phyloP scores from a whole-genome alignment of 192 early-diverging fungal species.

The Globomyces pollinis-pini region DNA sequence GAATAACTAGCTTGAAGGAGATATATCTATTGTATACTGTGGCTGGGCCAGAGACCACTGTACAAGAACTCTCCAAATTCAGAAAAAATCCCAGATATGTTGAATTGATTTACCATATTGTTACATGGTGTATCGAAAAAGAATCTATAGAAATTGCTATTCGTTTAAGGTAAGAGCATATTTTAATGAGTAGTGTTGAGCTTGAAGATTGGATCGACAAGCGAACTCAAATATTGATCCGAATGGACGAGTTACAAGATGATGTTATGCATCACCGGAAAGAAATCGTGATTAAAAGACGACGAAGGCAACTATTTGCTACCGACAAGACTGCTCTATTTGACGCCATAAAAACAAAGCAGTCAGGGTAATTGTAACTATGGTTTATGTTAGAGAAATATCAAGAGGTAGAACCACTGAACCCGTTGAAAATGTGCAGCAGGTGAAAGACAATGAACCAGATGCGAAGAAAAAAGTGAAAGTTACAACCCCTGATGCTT shows the following conservation, averaged over 20 bases:
- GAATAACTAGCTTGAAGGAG: slow-evolving; percentile 22
- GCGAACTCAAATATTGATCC: slow-evolving; percentile 22
- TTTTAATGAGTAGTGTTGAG: too few relatives aligned
- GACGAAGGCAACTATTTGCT: slow-evolving; percentile 1
- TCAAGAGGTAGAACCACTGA: not conserved
- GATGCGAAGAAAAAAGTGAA: not conserved
- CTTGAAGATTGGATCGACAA: slow-evolving; percentile 33
- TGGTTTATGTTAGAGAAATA: not conserved
- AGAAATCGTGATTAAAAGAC: slow-evolving; percentile 8
- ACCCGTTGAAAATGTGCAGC: too few relatives aligned
- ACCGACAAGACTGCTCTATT: not conserved
- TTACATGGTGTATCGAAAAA: slow-evolving; percentile 24
- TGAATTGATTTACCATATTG: slow-evolving; percentile 24
- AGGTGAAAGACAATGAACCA: not conserved
- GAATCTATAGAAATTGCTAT: slow-evolving; percentile 18
- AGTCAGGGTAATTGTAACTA: not conserved
- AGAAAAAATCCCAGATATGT: slow-evolving; percentile 43
- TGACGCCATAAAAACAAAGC: slow-evolving; percentile 14
- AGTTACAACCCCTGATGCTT: not conserved
- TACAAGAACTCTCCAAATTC: slow-evolving; percentile 31
- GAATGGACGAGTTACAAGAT: slow-evolving; percentile 15
- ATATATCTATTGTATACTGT: slow-evolving; percentile 18
- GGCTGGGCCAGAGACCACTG: slow-evolving; percentile 24
- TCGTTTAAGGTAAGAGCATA: too few relatives aligned
- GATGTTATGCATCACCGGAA: slow-evolving; percentile 18